Evolutionary conservation across 2,329 filamentous ascomycete species (phyloP).

Genomic region (Passalora sequoiae): DNA sequence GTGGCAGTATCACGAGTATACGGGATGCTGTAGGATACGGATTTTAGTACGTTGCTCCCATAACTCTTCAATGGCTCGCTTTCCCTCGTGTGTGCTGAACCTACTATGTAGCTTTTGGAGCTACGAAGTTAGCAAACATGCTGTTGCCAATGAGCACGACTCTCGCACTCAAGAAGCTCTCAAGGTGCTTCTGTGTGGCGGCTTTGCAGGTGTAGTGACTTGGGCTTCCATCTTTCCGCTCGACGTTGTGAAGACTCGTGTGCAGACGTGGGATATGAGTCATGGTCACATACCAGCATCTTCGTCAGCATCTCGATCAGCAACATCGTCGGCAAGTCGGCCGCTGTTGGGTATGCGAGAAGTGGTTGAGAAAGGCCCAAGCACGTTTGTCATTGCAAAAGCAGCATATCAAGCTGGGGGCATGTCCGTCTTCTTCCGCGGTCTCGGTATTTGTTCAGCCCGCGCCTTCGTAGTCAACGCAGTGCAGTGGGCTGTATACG

Average conservation of each 20-base stretch:
- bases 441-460: conserved; percentile 73
- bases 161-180: conserved; percentile 24
- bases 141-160: conserved; percentile 48
- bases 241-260: conserved; percentile 84
- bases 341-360: conserved; percentile 13
- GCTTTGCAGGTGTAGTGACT: conserved; percentile 77
- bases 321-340: no score
- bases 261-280: conserved; percentile 66
- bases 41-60: conserved; percentile 62
- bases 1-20: conserved; percentile 73
- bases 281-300: conserved; percentile 6
- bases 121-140: conserved; percentile 69
- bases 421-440: conserved; percentile 72
- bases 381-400: conserved; percentile 60
- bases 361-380: conserved; percentile 31
- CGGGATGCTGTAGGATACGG: conserved; percentile 91
- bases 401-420: conserved; percentile 67
- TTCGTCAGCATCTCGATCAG: conserved; percentile 3
- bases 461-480: conserved; percentile 91
- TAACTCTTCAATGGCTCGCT: neutral
- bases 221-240: conserved; percentile 90
- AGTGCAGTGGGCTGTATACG: conserved; percentile 86
- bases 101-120: conserved; percentile 68
- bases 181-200: conserved; percentile 66
- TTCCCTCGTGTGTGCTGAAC: no score